Conservation (phyloP, 768 basidiomycete genomes). For the Mycena vitilis region DNA sequence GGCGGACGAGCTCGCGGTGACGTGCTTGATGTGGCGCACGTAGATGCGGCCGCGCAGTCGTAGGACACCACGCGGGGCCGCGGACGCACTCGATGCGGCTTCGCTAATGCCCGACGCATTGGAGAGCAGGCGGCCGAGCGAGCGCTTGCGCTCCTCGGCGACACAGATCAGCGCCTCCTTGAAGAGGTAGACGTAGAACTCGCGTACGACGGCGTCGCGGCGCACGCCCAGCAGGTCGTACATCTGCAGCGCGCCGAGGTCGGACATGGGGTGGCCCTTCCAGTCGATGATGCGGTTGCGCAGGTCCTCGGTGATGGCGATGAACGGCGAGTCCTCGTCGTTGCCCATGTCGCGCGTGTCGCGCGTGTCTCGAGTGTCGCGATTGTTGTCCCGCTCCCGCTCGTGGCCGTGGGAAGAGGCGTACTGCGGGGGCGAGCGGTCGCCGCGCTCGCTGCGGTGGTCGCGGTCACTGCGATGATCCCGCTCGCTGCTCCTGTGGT, state of each 20-base stretch:
- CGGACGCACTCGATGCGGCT: slow-evolving; percentile 55
- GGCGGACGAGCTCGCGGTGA: slow-evolving; percentile 80
- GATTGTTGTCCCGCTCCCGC: slow-evolving; percentile 1
- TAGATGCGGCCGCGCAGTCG: slow-evolving; percentile 96
- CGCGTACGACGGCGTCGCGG: slow-evolving; percentile 88
- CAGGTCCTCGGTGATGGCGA: slow-evolving; percentile 88
- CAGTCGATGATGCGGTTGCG: slow-evolving; percentile 93
- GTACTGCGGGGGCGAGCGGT: slow-evolving; percentile 42
- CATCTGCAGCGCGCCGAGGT: slow-evolving; percentile 90
- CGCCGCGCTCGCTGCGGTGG: slow-evolving; percentile 10
- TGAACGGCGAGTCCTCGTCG: slow-evolving; percentile 83
- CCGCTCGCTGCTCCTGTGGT: slow-evolving; percentile 20
- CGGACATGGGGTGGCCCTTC: slow-evolving; percentile 93
- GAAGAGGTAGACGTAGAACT: slow-evolving; percentile 97
- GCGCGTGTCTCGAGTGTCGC: too few species aligned
- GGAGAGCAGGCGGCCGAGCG: slow-evolving; percentile 79
- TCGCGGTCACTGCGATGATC: slow-evolving; percentile 1
- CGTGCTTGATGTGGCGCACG: slow-evolving; percentile 91
- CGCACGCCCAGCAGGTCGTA: slow-evolving; percentile 92
- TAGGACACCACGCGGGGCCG: slow-evolving; percentile 74
- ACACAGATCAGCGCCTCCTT: slow-evolving; percentile 98
- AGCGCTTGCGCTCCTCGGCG: slow-evolving; percentile 93
- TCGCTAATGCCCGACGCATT: slow-evolving; percentile 69
- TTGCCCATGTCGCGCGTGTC: too few species aligned
- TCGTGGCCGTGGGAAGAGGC: slow-evolving; percentile 43